Base-by-base conservation (phyloP, 495 filamentous ascomycete species). In the Achaetomiella virescens region DNA sequence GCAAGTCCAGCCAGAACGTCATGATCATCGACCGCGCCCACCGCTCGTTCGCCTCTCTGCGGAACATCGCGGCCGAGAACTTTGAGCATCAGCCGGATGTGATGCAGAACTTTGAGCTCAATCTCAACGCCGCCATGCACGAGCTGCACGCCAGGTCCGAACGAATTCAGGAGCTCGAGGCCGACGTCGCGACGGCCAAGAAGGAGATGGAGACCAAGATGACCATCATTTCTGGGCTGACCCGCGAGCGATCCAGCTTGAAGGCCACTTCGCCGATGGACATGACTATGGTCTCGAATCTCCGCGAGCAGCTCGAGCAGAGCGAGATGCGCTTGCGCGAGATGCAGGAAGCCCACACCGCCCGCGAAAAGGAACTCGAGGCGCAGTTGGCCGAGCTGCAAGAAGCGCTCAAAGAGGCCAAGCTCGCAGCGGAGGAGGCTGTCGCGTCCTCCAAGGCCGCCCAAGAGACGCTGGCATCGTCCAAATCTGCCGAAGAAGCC, bases 151-250 rank as follows among this genome's bases (percentile, higher is more conserved):
- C 74, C 35, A 85, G 91, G 22, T 90, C 91, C 17, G 93, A 97
- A 64, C 85, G 90, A 21, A 89, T 95, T 36, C 86, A 91, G 65
- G 84, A 91, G 47, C 77, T 98, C 10, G 93, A 98, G 66, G 83
- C 82, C 6, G 95, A 96, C 63, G 83, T 97, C 54, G 74, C 84
- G 2, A 83, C 81, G 8, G 81, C 92, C 14, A 95, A 88, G 75
- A 93, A 88, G 70, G 95, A 97, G 67, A 95, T 98, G 88, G 95
- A 98, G 58, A 83, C 79, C 52, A 97, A 97, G 79, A 87, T 88
- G 72, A 86, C 86, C 21, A 91, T 98, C 63, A 97, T 98, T 56
- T 89, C 90, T 17, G 93, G 93, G 6, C 80, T 98, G 33, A 95
- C 95, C 17, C 83, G 91, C 38, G 93, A 98, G 67, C 79, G 93